Evolutionary conservation across 768 basidiomycete genomes (phyloP).

Genomic region (Kwoniella sp.): DNA sequence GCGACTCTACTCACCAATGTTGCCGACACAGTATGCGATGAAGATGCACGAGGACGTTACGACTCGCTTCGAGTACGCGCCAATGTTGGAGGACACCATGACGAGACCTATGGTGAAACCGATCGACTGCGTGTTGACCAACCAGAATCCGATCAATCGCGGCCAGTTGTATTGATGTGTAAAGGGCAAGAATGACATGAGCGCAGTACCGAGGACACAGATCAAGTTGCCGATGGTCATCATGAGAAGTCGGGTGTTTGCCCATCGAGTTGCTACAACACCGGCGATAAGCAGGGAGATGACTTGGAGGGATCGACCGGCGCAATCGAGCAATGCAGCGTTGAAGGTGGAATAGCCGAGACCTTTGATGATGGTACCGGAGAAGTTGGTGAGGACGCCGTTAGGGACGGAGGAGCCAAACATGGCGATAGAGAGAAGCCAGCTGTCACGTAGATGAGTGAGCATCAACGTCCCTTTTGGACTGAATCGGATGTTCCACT

Average conservation of each 20-base stretch:
- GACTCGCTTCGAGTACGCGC: constrained; percentile 49
- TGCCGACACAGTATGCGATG: constrained; percentile 52
- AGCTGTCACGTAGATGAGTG: constrained; percentile 12
- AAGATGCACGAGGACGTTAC: constrained; percentile 53
- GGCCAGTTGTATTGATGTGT: constrained; percentile 45
- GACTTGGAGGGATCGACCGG: constrained; percentile 54
- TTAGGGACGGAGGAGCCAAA: constrained; percentile 53
- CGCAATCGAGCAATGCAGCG: constrained; percentile 55
- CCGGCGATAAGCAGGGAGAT: constrained; percentile 56
- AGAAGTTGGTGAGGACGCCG: constrained; percentile 56
- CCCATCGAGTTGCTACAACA: constrained; percentile 48
- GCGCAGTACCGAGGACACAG: constrained; percentile 50
- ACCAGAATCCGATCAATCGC: constrained; percentile 53
- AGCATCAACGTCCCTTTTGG: not conserved
- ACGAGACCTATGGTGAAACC: constrained; percentile 56
- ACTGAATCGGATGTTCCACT: constrained; percentile 3
- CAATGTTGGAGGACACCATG: constrained; percentile 55
- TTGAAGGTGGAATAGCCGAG: constrained; percentile 52
- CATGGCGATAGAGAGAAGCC: constrained; percentile 53
- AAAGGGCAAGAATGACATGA: constrained; percentile 55
- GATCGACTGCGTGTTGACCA: constrained; percentile 48
- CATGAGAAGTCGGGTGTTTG: constrained; percentile 51
- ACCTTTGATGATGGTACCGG: constrained; percentile 54
- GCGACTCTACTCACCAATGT: constrained; percentile 27
- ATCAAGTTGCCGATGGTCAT: constrained; percentile 52